These are phyloP conservation scores for Sugiyamaella xylanicola DNA, from an alignment of 1,139 yeast species.

Conservation along the genomic window DNA sequence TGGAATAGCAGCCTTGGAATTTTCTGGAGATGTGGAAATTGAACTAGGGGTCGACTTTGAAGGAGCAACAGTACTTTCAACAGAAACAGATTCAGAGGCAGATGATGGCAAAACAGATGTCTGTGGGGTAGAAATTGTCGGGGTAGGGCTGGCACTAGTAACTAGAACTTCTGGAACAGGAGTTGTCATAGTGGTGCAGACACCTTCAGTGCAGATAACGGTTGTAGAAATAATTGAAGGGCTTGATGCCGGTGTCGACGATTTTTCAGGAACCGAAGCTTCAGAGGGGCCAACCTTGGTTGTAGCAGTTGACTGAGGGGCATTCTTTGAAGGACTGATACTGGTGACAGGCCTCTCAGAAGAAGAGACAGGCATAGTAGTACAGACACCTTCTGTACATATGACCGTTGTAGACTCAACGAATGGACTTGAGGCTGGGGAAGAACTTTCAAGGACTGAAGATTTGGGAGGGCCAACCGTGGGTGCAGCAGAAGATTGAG, in stretches of 20 bases:
- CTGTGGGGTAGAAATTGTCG: background rate
- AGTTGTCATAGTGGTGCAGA: constrained; percentile 15
- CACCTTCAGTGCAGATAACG: constrained; percentile 16
- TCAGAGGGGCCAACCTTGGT: too few species aligned
- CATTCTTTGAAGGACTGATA: too few species aligned
- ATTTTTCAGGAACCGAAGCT: background rate
- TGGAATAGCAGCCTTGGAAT: too few species aligned
- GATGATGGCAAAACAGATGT: background rate
- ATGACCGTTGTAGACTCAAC: background rate
- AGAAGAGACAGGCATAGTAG: constrained; percentile 14
- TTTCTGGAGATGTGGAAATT: too few species aligned
- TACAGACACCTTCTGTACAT: constrained; percentile 13
- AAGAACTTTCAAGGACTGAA: too few species aligned
- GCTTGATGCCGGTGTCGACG: background rate
- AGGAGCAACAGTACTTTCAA: background rate
- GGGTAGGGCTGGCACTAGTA: background rate
- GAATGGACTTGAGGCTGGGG: too few species aligned
- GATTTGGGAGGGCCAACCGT: background rate
- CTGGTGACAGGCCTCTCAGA: background rate
- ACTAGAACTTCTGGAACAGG: constrained; percentile 6
- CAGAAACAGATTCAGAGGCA: background rate
- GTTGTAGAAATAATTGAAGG: constrained; percentile 1
- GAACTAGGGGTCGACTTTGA: background rate
- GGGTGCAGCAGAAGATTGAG: background rate
- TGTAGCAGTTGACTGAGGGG: too few species aligned